Percentiles rank a stretch among this genome's conserved stretches.
Conservation (phyloP, 768 basidiomycete species). For the Kwoniella bestiolae region DNA sequence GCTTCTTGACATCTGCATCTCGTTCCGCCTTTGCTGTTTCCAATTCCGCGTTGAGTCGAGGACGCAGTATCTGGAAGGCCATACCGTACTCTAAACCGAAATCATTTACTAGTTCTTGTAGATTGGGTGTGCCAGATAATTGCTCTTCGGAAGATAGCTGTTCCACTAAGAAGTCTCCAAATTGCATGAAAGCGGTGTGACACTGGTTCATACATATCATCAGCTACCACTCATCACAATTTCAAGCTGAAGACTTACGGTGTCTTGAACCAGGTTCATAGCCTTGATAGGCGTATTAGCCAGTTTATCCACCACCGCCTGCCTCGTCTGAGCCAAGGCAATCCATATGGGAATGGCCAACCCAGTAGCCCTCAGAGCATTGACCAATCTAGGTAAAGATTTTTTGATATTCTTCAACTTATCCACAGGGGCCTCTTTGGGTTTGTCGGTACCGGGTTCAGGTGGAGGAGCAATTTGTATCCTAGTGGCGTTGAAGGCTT, state of each 20-base stretch:
- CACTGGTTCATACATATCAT: constrained; percentile 65
- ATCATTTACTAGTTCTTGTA: constrained; percentile 71
- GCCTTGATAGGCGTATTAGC: constrained; percentile 44
- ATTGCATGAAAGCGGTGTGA: constrained; percentile 90
- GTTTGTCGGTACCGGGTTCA: constrained; percentile 31
- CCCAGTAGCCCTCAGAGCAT: constrained; percentile 58
- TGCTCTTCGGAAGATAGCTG: constrained; percentile 75
- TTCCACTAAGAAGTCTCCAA: constrained; percentile 81
- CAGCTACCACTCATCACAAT: neutral
- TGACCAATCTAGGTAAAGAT: constrained; percentile 51
- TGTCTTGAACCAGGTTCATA: constrained; percentile 82
- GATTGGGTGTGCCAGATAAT: constrained; percentile 71
- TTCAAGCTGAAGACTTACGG: constrained; percentile 64
- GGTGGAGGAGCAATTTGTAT: constrained; percentile 42
- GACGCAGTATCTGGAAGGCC: constrained; percentile 92
- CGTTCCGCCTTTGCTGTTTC: constrained; percentile 25
- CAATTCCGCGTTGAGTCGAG: constrained; percentile 58
- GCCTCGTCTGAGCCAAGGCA: constrained; percentile 85
- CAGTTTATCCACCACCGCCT: constrained; percentile 44
- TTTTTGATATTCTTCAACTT: constrained; percentile 51
- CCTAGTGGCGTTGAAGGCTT: constrained; percentile 63
- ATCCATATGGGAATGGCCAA: constrained; percentile 87
- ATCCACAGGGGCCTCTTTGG: constrained; percentile 46
- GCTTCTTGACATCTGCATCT: constrained; percentile 31
- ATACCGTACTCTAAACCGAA: constrained; percentile 84